Evolutionary conservation across 805 yeast species (phyloP), one percentile per base, ranked within the genome.

Genomic region (Candida sithepensis): DNA sequence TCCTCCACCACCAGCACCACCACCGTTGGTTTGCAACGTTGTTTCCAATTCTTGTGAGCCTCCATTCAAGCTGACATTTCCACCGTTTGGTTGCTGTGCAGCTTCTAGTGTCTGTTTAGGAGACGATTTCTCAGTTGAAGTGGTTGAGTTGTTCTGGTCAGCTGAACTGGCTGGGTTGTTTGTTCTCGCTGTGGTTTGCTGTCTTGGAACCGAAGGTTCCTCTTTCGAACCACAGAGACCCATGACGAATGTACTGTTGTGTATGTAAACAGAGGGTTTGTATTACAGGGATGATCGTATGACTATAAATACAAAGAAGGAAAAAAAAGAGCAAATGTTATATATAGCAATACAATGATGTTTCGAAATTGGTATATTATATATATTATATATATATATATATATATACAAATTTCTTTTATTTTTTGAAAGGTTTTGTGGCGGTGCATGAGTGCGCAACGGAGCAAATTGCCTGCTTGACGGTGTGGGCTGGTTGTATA

Each of bases 221-320:
- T 58, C 63, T 44, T 60, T 60, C 4, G 65, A 60, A 14, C 64
- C 64, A 42, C 66, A 61, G 21, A 52, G 42, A 19, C 66, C 66
- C 66, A 61, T 61, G 2, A 20, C 22, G 14, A 12, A 26, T 8
- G 12, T 26, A 8, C 12, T 8, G 12, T 26, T 26, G 8, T 8
- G 30, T 8, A 26, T 8, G 8, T 8, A 26, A 26, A 26, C 12
- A 26, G 30, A 26, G 12, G 30, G n/a, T n/a, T n/a, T n/a, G n/a
- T n/a, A n/a, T n/a, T n/a, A n/a, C n/a, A n/a, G n/a, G n/a, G n/a
- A n/a, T n/a, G n/a, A n/a, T n/a, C n/a, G n/a, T n/a, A n/a, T 26
- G 30, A 26, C 8, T 26, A 26, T 26, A 26, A 8, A 26, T 26
- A 8, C 30, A 26, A 26, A 26, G n/a, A n/a, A n/a, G n/a, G n/a